Conservation (phyloP, 169 alveolate genomes). For the Besnoitia besnoiti region DNA sequence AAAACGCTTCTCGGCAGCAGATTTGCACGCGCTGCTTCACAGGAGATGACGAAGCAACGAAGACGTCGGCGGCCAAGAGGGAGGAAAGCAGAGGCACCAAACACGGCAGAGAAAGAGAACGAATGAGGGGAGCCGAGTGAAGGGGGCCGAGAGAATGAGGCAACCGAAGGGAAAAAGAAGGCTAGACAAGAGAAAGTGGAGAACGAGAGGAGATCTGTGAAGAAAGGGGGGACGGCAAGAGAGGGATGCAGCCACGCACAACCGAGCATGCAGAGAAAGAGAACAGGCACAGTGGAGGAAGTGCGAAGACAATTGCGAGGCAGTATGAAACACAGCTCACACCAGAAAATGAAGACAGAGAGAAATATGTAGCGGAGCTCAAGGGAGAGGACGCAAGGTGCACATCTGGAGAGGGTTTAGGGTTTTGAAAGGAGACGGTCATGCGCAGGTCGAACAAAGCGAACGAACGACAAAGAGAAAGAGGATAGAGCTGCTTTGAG, state of each 20-base stretch:
- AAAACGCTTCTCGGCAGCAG: neutral
- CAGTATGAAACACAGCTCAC: too few species aligned
- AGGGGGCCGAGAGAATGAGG: neutral
- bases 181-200: neutral
- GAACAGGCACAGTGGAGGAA: neutral
- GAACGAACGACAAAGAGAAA: too few species aligned
- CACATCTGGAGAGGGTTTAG: too few species aligned
- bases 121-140: neutral
- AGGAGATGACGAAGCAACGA: neutral
- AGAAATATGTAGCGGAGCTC: too few species aligned
- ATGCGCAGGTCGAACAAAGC: too few species aligned
- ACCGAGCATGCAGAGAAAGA: neutral
- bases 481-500: too few species aligned
- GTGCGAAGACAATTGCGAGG: too few species aligned
- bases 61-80: neutral
- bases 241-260: neutral
- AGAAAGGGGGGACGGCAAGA: neutral
- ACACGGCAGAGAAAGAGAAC: neutral
- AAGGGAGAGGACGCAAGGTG: neutral
- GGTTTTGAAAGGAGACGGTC: too few species aligned
- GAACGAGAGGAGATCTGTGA: neutral
- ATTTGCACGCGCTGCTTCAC: neutral
- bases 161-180: neutral
- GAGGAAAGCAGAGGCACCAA: neutral
- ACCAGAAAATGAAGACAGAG: too few species aligned